phyloP scores from a whole-genome alignment of 768 basidiomycete species.

The Calocybe indica region DNA sequence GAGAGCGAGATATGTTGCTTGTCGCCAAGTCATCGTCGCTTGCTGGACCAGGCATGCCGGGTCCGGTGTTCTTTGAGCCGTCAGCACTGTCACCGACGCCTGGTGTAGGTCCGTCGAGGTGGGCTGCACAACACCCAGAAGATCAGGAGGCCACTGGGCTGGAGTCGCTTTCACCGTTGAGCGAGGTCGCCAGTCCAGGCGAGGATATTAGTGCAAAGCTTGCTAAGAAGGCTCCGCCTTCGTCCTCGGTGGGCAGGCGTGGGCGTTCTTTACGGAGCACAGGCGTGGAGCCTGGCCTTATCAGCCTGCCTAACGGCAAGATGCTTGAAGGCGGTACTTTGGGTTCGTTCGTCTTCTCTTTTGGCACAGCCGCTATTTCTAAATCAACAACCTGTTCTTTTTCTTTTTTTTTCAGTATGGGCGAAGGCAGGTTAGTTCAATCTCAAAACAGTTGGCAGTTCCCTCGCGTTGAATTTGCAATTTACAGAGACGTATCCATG shows the following conservation, averaged over 20 bases:
- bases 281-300: neutral
- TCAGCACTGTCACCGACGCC: neutral
- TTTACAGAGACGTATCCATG: constrained; percentile 70
- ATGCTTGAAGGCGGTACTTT: constrained; percentile 10
- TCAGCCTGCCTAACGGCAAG: constrained; percentile 1
- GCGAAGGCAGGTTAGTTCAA: constrained; percentile 60
- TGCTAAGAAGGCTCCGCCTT: too few relatives aligned
- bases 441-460: neutral
- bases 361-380: constrained; percentile 58
- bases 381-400: neutral
- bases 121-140: neutral
- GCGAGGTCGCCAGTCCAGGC: too few relatives aligned
- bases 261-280: too few relatives aligned
- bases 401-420: constrained; percentile 54
- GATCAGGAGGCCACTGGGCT: neutral
- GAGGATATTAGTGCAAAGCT: too few relatives aligned
- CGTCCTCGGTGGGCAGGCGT: too few relatives aligned
- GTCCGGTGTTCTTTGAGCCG: neutral
- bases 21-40: constrained; percentile 19
- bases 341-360: neutral
- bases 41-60: neutral
- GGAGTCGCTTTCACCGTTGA: too few relatives aligned
- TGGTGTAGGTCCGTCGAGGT: neutral
- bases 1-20: constrained; percentile 18
- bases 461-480: constrained; percentile 3